Evolutionary conservation across 1,139 yeast genomes (phyloP), one percentile per base, ranked within the genome.

Genomic region (Debaryomyces sp.): DNA sequence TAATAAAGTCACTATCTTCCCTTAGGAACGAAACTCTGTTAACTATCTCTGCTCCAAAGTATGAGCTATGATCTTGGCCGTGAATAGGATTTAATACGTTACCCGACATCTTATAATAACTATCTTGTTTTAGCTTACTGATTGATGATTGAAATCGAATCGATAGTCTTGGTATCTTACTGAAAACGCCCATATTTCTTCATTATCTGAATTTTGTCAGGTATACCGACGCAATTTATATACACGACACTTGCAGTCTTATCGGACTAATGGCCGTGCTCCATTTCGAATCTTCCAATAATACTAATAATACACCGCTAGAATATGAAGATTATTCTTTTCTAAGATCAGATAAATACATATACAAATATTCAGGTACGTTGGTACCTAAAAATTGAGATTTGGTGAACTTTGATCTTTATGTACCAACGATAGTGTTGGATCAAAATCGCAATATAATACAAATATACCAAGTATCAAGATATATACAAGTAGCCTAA

Each of bases 11-110:
- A 22, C 68, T 50, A 61, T 90, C 87, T 29, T 82, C 85, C 47
- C 97, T 73, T 42, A 91, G 72, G 61, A 90, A 92, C 10, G 95
- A 84, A 8, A 91, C 85, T 53, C 97, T 71, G 67, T 92, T 91
- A 47, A 92, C 71, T 6, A 81, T 82, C 52, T 81, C 85, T 18
- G 77, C 77, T 12, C 88, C 84, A 52, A 68, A 76, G 57, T 72
- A 75, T 54, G 71, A 67, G 41, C 71, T 71, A 44, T 64, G 62
- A 49, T 67, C 68, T 36, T 65, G 61, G 17, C 66, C 68, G 18
- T 55, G 50, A 2, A 62, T 44, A 13, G 56, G 46, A 7, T 53
- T 45, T 17, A 52, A 33, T 8, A 42, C 46, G 36, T 50, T 49
- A 33, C 58, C 53, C 13, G 62, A 51, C 66, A 61, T 63, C 15